Base-by-base conservation (phyloP, 768 basidiomycete species). In the Phaeolepiota aurea region DNA sequence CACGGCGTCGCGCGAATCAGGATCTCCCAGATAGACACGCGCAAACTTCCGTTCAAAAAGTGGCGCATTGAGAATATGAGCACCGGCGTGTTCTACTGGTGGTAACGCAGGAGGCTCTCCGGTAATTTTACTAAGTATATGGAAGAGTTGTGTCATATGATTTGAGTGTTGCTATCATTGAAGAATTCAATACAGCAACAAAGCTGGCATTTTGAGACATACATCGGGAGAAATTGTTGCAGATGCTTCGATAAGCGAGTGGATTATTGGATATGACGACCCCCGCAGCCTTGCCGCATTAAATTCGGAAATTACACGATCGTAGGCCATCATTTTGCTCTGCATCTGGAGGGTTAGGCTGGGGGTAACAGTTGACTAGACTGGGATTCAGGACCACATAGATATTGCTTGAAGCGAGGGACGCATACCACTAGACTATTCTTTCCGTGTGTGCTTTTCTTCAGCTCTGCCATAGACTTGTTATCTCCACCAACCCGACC, bases 281-380 rank as follows among this genome's bases (percentile, higher is more conserved):
- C 77, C 82, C 2, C 80, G 75, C 13, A 82, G 63, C 32, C 91
- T 69, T 1, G 86, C 76, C 28, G 69, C 60, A 63, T 96, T 92
- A 38, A 97, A 65, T 16, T 87, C 79, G 4, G 74, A 67, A 32
- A 97, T 67, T 21, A 87, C 81, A 36, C 79, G 77, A 65, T 93
- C 87, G 57, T 97, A 99, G 10, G 79, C 82, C 85, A 97, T 89
- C 92, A 97, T 92, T 62, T 87, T 88, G 61, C 74, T 79, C 59
- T 93, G 91, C 82, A 86, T 86, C 54, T 88, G 85, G 30, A 87
- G 58, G 11, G 72, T 77, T 15, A 82, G 61, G 44, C 71, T 77
- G 1, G 82, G 78, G 1, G 71, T 64, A 31, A 54, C 50, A 46
- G 58, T 63, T 4, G 62, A 35, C 42, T 38, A 31, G 37, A 15